Conservation (phyloP, 1,284 basidiomycete genomes). For the Cerrena zonata region DNA sequence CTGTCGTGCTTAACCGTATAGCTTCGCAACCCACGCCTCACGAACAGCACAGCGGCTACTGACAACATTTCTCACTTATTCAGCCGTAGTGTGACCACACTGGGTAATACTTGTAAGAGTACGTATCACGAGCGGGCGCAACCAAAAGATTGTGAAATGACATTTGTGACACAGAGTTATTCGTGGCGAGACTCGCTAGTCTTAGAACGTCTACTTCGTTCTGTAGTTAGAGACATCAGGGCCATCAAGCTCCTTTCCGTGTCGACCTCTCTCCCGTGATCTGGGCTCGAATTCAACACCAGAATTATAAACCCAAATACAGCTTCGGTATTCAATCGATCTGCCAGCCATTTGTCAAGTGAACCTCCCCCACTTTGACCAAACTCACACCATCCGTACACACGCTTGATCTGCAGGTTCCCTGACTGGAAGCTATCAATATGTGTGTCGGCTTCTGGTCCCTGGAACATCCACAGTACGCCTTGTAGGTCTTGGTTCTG, state of each 20-base stretch:
- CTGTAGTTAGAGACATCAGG: neutral
- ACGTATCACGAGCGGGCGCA: no score
- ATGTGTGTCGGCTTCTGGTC: slow-evolving; percentile 80
- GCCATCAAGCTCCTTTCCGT: neutral
- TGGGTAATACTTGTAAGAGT: no score
- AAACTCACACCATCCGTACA: neutral
- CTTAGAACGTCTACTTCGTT: neutral
- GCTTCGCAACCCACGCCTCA: no score
- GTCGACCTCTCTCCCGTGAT: neutral
- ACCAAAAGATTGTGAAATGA: no score
- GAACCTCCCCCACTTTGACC: neutral
- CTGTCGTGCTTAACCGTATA: no score
- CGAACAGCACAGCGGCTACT: no score
- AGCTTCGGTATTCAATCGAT: slow-evolving; percentile 1
- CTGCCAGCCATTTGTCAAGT: neutral
- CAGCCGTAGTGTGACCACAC: no score
- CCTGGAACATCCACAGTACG: slow-evolving; percentile 66
- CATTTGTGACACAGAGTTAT: no score
- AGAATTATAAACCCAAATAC: neutral
- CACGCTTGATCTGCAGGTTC: slow-evolving; percentile 4
- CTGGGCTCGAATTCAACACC: neutral
- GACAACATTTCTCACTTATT: no score
- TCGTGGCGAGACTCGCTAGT: no score
- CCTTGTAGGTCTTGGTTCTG: slow-evolving; percentile 52
- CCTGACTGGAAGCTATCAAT: slow-evolving; percentile 1